Evolutionary conservation across 352 stramenopile species (phyloP).

Genomic region (Pythium plurisporium): DNA sequence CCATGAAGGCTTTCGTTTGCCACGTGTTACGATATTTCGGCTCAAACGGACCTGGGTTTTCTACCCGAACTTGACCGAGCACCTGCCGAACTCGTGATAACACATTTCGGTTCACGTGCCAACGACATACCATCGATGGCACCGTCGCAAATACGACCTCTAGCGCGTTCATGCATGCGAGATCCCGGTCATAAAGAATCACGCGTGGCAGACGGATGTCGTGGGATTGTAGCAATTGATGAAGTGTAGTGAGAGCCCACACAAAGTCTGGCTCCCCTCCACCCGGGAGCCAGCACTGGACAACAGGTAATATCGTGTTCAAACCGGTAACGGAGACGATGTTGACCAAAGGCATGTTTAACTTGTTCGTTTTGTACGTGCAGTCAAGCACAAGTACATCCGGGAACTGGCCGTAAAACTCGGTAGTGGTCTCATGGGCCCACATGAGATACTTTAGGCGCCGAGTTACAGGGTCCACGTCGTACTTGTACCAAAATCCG

Average conservation of each 20-base stretch:
- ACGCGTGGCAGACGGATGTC: conserved; percentile 7
- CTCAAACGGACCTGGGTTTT: too few relatives aligned
- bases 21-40: too few relatives aligned
- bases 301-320: conserved; percentile 21
- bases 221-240: neutral
- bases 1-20: too few relatives aligned
- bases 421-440: too few relatives aligned
- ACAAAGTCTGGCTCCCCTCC: neutral
- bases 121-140: conserved; percentile 17
- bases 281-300: neutral
- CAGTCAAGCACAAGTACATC: conserved; percentile 10
- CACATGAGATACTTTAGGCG: too few relatives aligned
- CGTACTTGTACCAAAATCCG: too few relatives aligned
- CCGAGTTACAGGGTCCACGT: too few relatives aligned
- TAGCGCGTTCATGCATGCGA: conserved; percentile 17
- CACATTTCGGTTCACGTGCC: conserved; percentile 20
- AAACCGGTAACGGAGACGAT: conserved; percentile 9
- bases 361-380: conserved; percentile 17
- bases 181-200: conserved; percentile 14
- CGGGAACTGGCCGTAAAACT: too few relatives aligned
- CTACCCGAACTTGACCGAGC: too few relatives aligned
- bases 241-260: conserved; percentile 8
- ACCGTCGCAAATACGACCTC: conserved; percentile 5
- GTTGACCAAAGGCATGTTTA: conserved; percentile 18
- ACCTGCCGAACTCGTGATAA: neutral